Evolutionary conservation across 768 basidiomycete genomes (phyloP), one percentile per base, ranked within the genome.

Genomic region (Panaeolus papilionaceus): DNA sequence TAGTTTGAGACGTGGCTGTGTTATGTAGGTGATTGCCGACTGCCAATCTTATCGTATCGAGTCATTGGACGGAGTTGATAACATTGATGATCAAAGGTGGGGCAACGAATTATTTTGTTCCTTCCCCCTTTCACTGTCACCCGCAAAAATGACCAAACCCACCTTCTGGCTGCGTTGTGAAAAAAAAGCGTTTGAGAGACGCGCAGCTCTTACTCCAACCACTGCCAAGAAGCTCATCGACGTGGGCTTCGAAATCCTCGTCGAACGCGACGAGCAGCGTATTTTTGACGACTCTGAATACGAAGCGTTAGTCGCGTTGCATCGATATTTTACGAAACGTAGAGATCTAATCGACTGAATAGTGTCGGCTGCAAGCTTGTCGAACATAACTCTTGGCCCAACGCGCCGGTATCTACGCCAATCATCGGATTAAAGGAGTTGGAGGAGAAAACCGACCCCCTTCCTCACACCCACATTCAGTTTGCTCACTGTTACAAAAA

Each of bases 401-500:
- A 74, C 58, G 96, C 96, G 0, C 94, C 95, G 0, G 78, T 77
- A 26, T 78, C 87, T 49, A 80, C 89, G 39, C 91, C 92, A 49
- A 96, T 99, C 79, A 90, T 98, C 73, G 98, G 98, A 5, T 85
- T 99, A 78, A 99, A 99, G 83, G 98, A 99, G 76, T 88, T 99
- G n/a, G 89, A 92, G 26, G 88, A 82, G 64, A 96, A 95, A 47
- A 84, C 87, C 58, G 89, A 89, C 39, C 92, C 97, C 23, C 82
- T 99, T 18, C 89, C 88, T 8, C 98, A 99, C 79, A 95, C 93
- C 2, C 98, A 99, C 79, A 95, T 99, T 75, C 95, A 98, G 74
- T 99, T 99, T 73, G 96, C 96, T 3, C 98, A 99, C 78, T 98
- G 96, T 80, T 99, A 94, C 87, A 99, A 99, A 81, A 82, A 88